Evolutionary conservation across 2,329 filamentous ascomycete genomes (phyloP).

Genomic region (Claviceps capensis): DNA sequence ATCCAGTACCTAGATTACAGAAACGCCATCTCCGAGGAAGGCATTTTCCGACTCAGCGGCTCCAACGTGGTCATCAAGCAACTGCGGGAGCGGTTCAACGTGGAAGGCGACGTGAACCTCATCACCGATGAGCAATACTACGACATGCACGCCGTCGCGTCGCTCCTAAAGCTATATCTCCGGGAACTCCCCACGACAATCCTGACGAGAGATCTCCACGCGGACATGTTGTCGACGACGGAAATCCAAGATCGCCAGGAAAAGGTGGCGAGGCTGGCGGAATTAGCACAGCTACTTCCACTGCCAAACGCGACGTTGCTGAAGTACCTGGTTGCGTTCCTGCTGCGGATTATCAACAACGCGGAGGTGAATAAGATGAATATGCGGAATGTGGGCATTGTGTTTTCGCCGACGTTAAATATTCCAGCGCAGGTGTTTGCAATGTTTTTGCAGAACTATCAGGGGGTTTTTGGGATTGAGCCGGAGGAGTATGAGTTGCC

Average conservation of each 20-base stretch:
- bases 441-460: conserved; percentile 82
- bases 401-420: conserved; percentile 93
- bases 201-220: conserved; percentile 76
- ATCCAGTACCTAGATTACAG: conserved; percentile 83
- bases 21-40: conserved; percentile 73
- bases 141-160: conserved; percentile 92
- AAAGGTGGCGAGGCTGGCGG: conserved; percentile 64
- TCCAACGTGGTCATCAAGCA: conserved; percentile 89
- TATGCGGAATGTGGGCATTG: conserved; percentile 90
- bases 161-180: conserved; percentile 84
- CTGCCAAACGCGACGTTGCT: conserved; percentile 68
- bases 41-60: conserved; percentile 93
- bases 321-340: conserved; percentile 71
- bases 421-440: conserved; percentile 92
- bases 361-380: conserved; percentile 94
- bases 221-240: conserved; percentile 74
- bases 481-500: conserved; percentile 50
- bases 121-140: conserved; percentile 73
- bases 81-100: conserved; percentile 85
- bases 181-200: conserved; percentile 86
- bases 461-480: conserved; percentile 65
- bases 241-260: conserved; percentile 63
- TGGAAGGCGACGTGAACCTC: conserved; percentile 80
- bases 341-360: conserved; percentile 88
- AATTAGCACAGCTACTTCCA: conserved; percentile 69